Conservation (phyloP, 805 yeast genomes). For the Monosporozyma unispora region DNA sequence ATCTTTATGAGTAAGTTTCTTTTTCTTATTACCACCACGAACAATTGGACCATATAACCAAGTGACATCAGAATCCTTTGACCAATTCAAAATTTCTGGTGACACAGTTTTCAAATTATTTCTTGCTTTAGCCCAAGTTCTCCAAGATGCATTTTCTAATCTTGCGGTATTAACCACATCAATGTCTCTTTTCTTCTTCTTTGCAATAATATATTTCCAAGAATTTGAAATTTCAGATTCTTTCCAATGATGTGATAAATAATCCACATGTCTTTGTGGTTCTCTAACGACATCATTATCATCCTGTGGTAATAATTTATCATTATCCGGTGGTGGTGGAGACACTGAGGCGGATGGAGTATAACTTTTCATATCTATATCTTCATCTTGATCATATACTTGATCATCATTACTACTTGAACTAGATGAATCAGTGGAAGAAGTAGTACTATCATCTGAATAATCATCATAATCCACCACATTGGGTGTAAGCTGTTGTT, state of each 20-base stretch:
- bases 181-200: slow-evolving; percentile 44
- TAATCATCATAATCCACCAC: not conserved
- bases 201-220: slow-evolving; percentile 85
- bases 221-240: slow-evolving; percentile 87
- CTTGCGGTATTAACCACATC: slow-evolving; percentile 79
- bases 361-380: slow-evolving; percentile 3
- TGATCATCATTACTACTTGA: slow-evolving; percentile 10
- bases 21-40: slow-evolving; percentile 11
- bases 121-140: slow-evolving; percentile 95
- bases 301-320: slow-evolving; percentile 52
- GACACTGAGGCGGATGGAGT: slow-evolving; percentile 27
- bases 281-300: slow-evolving; percentile 72
- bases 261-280: slow-evolving; percentile 89
- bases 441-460: not conserved
- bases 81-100: slow-evolving; percentile 92
- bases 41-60: slow-evolving; percentile 90
- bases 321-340: slow-evolving; percentile 26
- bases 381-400: not conserved
- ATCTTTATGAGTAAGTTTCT: not conserved
- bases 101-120: slow-evolving; percentile 69
- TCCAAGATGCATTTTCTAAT: slow-evolving; percentile 87
- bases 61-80: slow-evolving; percentile 92
- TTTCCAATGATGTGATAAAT: slow-evolving; percentile 92
- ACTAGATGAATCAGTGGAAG: not conserved
- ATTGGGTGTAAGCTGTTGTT: not conserved